Percentiles rank a stretch among this genome's conserved stretches.
phyloP scores from a whole-genome alignment of 2,329 filamentous ascomycete species.

The Trematosphaeria pertusa region DNA sequence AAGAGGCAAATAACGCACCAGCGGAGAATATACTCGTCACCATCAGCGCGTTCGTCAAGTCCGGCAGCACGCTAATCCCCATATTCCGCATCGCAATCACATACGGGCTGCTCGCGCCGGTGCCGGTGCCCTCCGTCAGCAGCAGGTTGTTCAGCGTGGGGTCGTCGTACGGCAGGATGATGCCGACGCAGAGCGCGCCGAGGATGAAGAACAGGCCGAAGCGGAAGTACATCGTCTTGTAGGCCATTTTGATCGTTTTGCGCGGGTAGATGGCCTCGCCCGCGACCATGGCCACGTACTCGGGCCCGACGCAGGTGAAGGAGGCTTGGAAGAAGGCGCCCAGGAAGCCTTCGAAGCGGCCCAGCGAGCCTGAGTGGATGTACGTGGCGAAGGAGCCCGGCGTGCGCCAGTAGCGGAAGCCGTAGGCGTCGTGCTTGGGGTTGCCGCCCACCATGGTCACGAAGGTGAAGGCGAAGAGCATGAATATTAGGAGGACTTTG shows the following conservation, averaged over 20 bases:
- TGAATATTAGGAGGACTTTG: conserved; percentile 50
- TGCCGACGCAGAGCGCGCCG: conserved; percentile 59
- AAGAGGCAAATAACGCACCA: no score
- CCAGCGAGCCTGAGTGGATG: conserved; percentile 58
- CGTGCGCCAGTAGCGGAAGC: conserved; percentile 49
- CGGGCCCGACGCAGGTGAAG: conserved; percentile 49
- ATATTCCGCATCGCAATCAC: conserved; percentile 65
- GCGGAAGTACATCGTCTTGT: conserved; percentile 54
- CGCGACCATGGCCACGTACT: conserved; percentile 67
- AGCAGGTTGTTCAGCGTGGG: conserved; percentile 68
- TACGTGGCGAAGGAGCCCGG: conserved; percentile 34
- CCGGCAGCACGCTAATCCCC: conserved; percentile 58
- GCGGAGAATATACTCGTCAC: conserved; percentile 59
- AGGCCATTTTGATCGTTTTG: conserved; percentile 68
- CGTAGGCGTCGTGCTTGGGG: conserved; percentile 40
- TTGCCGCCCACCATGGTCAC: conserved; percentile 49
- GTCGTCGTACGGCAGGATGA: conserved; percentile 65
- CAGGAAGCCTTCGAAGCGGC: conserved; percentile 66
- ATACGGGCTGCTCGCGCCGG: conserved; percentile 63
- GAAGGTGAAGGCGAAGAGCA: conserved; percentile 49
- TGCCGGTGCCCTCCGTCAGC: conserved; percentile 34
- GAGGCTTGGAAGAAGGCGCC: conserved; percentile 58
- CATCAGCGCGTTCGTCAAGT: conserved; percentile 61
- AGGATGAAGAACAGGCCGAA: conserved; percentile 52
- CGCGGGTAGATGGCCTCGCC: conserved; percentile 70